Base-by-base conservation (phyloP, 192 early-diverging fungal genomes). In the Linnemannia zychae region DNA sequence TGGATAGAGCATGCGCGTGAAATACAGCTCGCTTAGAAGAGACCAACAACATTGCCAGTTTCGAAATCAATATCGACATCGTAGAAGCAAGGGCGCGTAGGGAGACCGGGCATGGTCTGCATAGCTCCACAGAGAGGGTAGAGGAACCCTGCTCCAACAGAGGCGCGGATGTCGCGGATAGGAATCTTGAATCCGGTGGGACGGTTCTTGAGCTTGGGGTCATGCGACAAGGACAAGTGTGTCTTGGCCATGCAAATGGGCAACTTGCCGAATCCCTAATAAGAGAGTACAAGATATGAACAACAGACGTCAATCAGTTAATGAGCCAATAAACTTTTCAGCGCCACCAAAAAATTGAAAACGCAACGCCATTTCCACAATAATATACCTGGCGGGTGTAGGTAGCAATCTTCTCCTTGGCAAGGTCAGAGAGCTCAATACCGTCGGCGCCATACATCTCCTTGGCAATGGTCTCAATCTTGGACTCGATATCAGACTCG, bases 241-340 rank as follows among this genome's bases (percentile, higher is more conserved):
- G 98, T 99, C 91, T 99, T 99, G 46, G 98, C 98, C 98, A 99
- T 99, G 88, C 98, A 99, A 36, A 99, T 96, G 3, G 98, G 98
- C 80, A 99, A 88, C n/a, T 94, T 89, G 67, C 80, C 93, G 89
- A 98, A 99, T 46, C 98, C 98, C 89, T 93, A 75, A 40, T 22
- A 46, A 22, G 40, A 13, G 40, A 67, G 66, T 18, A 16, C 24
- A 12, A 12, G 0, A 28, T 9, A 33, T 67, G 12, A 67, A 28
- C 65, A 9, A 28, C 6, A 22, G 34, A 60, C 13, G 7, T 4
- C 15, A 28, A 50, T 18, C 28, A 31, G n/a, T 22, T 9, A 1
- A 5, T 24, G 47, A 72, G 48, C n/a, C 40, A 22, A n/a, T 44
- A 7, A 6, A 16, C 17, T 31, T 13, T n/a, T 20, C 18, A 31